Base-by-base conservation (phyloP, 306 rosid genomes). In the Parietaria judaica region DNA sequence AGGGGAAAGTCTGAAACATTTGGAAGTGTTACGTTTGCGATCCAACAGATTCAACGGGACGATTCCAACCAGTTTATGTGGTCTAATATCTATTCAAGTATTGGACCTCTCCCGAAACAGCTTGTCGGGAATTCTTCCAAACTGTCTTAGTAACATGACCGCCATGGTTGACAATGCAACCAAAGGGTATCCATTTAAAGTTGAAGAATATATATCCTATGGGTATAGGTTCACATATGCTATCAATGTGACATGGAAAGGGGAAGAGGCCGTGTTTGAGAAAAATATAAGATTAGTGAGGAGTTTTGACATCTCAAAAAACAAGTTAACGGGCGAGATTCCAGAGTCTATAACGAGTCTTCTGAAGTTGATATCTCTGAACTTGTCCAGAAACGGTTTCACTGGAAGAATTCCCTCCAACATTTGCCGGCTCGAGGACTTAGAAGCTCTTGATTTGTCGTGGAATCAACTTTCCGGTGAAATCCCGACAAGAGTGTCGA, bases 221-320 rank as follows among this genome's bases (percentile, higher is more conserved):
- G 31, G 31, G 31, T 23, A 23, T 23, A 23, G 31, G 31, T 23
- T 23, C 31, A 23, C 31, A 2, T 23, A 23, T 23, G 1, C 31
- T 1, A 23, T 23, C 31, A 23, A 61, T 2, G 60, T 61, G 11
- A 0, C 2, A 8, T 78, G 71, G 74, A 78, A 70, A 67, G 79
- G 74, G 34, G 36, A 16, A 7, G 49, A 55, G 15, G n/a, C 1
- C 0, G 58, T 53, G 51, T 74, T 62, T 6, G 72, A 55, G 0
- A 10, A 12, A 6, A 67, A 58, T 45, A 46, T 74, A 1, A 15
- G 15, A n/a, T 16, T 3, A 6, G 6, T 74, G 31, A 66, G 56
- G 45, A 43, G 53, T 54, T 53, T 74, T 1, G 79, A 78, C 69
- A 35, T 78, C 7, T 78, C 79, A 7, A 67, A 63, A 41, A 78